phyloP scores from a whole-genome alignment of 2,329 filamentous ascomycete genomes.

The Diaporthe aspalathi region DNA sequence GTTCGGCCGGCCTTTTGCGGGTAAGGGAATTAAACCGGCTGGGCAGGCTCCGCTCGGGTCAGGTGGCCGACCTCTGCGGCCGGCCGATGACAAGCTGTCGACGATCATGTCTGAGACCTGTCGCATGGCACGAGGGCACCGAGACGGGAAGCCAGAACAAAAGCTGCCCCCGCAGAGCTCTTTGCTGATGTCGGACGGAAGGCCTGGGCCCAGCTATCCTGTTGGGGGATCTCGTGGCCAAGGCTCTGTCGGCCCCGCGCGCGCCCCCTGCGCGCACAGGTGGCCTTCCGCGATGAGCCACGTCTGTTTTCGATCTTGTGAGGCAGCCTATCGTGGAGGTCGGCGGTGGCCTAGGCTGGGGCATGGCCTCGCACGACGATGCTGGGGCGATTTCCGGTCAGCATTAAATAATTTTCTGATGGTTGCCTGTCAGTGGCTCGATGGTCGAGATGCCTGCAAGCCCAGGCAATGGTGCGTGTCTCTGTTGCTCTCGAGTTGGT shows the following conservation, averaged over 20 bases:
- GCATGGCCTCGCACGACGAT: neutral
- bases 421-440: neutral
- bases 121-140: constrained; percentile 14
- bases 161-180: neutral
- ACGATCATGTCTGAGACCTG: constrained; percentile 32
- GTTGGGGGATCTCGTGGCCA: neutral
- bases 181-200: neutral
- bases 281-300: neutral
- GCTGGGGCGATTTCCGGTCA: neutral
- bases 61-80: neutral
- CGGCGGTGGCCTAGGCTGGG: neutral
- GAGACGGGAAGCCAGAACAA: neutral
- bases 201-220: neutral
- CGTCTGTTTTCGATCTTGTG: neutral
- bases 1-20: too few species aligned
- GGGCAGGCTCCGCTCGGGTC: neutral
- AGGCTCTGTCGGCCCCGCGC: neutral
- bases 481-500: neutral
- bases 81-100: constrained; percentile 12
- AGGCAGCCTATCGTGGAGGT: neutral
- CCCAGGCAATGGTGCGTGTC: neutral
- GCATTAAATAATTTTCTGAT: neutral
- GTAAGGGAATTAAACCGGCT: neutral
- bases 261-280: neutral
- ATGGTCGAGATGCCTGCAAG: too few species aligned